These are phyloP conservation scores for Umbilicaria muhlenbergii DNA, from an alignment of 495 filamentous ascomycete species.

Conservation along the genomic window DNA sequence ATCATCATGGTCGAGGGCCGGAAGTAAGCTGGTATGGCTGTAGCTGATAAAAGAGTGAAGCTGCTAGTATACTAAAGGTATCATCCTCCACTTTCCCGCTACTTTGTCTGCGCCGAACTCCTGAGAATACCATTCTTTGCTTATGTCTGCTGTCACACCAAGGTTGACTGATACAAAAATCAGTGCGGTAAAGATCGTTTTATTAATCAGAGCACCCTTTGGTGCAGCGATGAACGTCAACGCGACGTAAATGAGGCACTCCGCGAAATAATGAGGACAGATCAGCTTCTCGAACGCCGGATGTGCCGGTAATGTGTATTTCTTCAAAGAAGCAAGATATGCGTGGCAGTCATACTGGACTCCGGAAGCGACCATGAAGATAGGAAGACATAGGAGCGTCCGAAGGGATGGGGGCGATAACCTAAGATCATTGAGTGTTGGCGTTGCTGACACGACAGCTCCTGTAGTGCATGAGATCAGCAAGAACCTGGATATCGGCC, in stretches of 20 bases:
- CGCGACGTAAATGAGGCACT: conserved; percentile 72
- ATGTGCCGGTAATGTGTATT: conserved; percentile 66
- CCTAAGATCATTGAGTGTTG: conserved; percentile 21
- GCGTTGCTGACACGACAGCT: conserved; percentile 14
- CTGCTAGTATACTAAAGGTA: conserved; percentile 50
- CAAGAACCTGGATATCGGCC: not conserved
- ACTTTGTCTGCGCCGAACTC: conserved; percentile 63
- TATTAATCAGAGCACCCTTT: conserved; percentile 43
- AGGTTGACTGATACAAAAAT: conserved; percentile 69
- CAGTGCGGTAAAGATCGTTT: conserved; percentile 50
- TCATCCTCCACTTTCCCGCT: conserved; percentile 59
- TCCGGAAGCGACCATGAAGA: conserved; percentile 61
- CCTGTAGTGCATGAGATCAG: conserved; percentile 11
- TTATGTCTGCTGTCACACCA: conserved; percentile 63
- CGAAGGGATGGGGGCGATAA: conserved; percentile 36
- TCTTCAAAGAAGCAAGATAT: conserved; percentile 65
- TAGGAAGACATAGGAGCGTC: conserved; percentile 40
- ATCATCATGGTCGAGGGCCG: conserved; percentile 77
- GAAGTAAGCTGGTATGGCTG: conserved; percentile 25
- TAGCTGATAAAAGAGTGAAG: not conserved
- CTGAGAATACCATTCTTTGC: conserved; percentile 61
- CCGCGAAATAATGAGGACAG: conserved; percentile 85
- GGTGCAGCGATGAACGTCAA: conserved; percentile 64
- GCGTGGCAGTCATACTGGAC: conserved; percentile 69
- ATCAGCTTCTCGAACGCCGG: conserved; percentile 54